Conservation (phyloP, 2,329 filamentous ascomycete genomes). For the Calonectria pseudoreteaudii region DNA sequence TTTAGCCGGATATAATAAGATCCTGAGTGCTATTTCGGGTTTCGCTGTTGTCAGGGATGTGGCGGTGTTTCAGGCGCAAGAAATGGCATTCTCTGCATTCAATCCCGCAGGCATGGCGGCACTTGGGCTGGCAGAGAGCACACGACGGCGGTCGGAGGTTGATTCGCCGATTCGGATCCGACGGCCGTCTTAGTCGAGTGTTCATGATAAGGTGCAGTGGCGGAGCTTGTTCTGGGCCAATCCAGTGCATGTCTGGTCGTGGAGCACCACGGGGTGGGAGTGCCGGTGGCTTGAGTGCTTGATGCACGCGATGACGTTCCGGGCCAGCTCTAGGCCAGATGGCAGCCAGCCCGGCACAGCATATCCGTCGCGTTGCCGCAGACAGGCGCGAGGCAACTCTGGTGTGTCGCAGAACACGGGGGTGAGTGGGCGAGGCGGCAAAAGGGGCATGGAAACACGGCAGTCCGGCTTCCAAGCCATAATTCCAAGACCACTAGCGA, state of each 20-base stretch:
- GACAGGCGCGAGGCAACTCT: neutral
- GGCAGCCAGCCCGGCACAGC: slow-evolving; percentile 8
- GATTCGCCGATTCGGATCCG: slow-evolving; percentile 3
- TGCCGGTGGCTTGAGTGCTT: neutral
- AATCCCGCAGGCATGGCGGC: neutral
- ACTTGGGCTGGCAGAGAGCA: neutral
- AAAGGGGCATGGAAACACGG: neutral
- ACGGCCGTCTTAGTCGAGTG: neutral
- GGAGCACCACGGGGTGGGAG: neutral
- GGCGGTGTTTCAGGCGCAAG: neutral
- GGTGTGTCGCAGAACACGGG: neutral
- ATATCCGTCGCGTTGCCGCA: slow-evolving; percentile 10
- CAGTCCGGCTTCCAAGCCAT: neutral
- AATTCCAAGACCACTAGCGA: neutral
- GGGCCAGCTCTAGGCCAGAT: neutral
- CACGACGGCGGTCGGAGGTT: neutral
- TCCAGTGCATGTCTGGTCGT: neutral
- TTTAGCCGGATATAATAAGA: neutral
- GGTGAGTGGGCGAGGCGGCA: neutral
- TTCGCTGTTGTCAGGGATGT: neutral
- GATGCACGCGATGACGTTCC: neutral
- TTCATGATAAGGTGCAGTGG: neutral
- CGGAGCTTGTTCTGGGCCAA: slow-evolving; percentile 3
- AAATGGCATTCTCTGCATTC: neutral
- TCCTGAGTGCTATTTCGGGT: neutral